Evolutionary conservation across 2,329 filamentous ascomycete species (phyloP).

Genomic region (Byssoonygena ceratinophila): DNA sequence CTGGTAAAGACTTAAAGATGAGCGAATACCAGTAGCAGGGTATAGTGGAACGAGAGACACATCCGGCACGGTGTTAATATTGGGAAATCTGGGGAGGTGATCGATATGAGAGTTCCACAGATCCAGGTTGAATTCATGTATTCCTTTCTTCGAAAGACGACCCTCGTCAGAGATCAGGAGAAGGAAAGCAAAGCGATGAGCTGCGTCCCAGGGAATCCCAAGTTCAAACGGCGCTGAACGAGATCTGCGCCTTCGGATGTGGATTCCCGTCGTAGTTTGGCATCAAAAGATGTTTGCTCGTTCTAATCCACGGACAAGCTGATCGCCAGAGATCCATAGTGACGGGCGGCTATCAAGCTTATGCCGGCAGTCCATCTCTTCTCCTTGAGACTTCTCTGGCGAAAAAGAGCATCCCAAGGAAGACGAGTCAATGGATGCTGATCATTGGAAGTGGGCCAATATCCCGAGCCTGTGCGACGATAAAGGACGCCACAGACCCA

Average conservation of each 20-base stretch:
- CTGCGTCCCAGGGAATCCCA: background rate
- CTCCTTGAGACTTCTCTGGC: background rate
- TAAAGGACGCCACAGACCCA: slow-evolving; percentile 3
- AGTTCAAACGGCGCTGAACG: background rate
- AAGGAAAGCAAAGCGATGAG: too few species aligned
- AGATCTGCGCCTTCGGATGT: background rate
- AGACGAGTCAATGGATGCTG: background rate
- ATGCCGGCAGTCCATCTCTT: background rate
- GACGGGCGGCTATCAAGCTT: background rate
- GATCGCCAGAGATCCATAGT: background rate
- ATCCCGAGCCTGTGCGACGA: slow-evolving; percentile 11
- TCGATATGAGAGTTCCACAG: background rate
- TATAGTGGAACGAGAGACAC: background rate
- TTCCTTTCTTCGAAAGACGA: background rate
- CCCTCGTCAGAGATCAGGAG: too few species aligned
- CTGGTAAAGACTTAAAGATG: too few species aligned
- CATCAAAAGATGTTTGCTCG: background rate
- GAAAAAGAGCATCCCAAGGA: background rate
- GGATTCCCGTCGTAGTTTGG: background rate
- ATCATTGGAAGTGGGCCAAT: slow-evolving; percentile 3
- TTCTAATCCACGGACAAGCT: background rate
- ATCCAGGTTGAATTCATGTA: background rate
- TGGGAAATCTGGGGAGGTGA: background rate
- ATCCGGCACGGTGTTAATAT: background rate
- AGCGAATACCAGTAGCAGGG: too few species aligned